Base-by-base conservation (phyloP, 192 early-diverging fungal species). In the Chytriomyces sp. region DNA sequence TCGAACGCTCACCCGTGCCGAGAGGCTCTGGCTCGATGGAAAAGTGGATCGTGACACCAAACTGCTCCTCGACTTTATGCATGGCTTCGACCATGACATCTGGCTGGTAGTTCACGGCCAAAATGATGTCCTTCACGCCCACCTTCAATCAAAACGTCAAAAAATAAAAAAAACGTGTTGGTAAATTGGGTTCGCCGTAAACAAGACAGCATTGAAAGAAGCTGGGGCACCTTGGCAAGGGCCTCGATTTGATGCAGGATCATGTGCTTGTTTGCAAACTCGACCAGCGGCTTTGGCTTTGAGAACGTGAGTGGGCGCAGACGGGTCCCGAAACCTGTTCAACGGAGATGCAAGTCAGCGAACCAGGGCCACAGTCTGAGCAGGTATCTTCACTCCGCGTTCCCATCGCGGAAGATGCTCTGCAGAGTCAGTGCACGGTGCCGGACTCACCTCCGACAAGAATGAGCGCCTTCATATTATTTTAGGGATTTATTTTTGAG, bases 221-320 rank as follows among this genome's bases (percentile, higher is more conserved):
- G 35, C 35, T 35, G 35, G 50, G 84, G 69, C 86, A 97, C 97
- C 94, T 97, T 93, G 59, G 92, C 95, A 8, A 99, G 88, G 8
- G 93, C 95, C 82, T 97, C 97, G 78, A 99, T 98, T 86, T 99
- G 98, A 84, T 99, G 98, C 72, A 97, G 88, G 84, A 99, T 97
- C 94, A 99, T 98, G 70, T 95, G 97, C 83, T 90, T 93, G 90
- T 99, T 99, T 48, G 94, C 95, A 86, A 99, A 99, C 86, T 99
- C 97, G 23, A 99, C 97, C 62, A 99, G 89, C 61, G 98, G 98
- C 87, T 99, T 99, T 71, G 98, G 98, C 57, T 96, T 87, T 57
- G 97, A 92, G 69, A 99, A 88, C 20, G 98, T 99, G 67, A 99
- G 90, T 57, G 98, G 98, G 48, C 98, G 92, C 80, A 99, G 92